Percentiles rank a stretch among this genome's conserved stretches.
These are phyloP conservation scores for Glaciozyma antarctica DNA, from an alignment of 768 basidiomycete species.

Conservation along the genomic window DNA sequence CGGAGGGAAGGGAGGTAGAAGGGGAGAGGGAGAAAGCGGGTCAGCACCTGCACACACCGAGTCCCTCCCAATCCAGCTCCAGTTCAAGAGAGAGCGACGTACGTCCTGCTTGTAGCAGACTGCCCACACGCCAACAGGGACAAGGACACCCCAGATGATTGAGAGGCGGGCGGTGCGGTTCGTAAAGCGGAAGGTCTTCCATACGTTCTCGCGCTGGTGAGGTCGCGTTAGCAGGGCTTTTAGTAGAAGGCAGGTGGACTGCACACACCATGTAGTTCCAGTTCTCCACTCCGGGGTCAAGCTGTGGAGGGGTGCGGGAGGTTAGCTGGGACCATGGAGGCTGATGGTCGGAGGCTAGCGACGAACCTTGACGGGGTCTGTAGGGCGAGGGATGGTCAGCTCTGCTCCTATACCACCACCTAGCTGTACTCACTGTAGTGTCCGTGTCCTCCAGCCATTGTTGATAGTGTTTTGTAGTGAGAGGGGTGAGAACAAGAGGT, in stretches of 20 bases:
- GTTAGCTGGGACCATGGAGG: background rate
- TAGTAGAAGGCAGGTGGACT: background rate
- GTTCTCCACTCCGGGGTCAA: conserved; percentile 41
- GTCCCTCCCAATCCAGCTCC: background rate
- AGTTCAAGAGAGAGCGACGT: background rate
- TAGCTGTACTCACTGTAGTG: conserved; percentile 11
- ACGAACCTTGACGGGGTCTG: conserved; percentile 30
- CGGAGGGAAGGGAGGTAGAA: conserved; percentile 3
- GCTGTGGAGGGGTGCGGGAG: conserved; percentile 17
- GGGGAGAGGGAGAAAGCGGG: background rate
- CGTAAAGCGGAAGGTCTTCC: conserved; percentile 40
- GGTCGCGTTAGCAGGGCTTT: background rate
- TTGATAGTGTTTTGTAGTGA: background rate
- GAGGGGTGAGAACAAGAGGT: too few relatives aligned
- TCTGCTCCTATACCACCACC: background rate
- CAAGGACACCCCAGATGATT: conserved; percentile 36
- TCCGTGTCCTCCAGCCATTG: conserved; percentile 30
- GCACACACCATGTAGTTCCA: conserved; percentile 40
- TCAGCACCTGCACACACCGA: background rate
- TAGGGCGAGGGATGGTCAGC: background rate
- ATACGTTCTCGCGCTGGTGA: conserved; percentile 41
- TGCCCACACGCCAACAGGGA: conserved; percentile 36
- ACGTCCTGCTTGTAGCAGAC: conserved; percentile 29
- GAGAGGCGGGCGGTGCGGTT: conserved; percentile 36
- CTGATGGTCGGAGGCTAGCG: background rate